phyloP scores from a whole-genome alignment of 768 basidiomycete species.

The Boletus tylopilopsis region DNA sequence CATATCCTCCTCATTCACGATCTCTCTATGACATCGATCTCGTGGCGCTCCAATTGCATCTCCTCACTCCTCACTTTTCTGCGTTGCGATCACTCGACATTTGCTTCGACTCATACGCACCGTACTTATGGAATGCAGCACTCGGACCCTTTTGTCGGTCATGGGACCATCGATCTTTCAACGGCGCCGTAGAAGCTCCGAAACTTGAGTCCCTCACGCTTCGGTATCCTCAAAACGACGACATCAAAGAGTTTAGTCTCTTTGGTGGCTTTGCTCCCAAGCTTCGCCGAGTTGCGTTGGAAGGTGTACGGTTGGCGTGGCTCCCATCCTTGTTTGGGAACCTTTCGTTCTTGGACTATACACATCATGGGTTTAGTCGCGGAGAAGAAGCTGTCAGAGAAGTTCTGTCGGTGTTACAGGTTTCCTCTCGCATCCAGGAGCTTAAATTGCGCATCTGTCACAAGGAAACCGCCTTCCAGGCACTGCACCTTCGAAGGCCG shows the following conservation, averaged over 20 bases:
- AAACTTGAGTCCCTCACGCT: slow-evolving; percentile 54
- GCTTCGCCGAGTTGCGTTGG: slow-evolving; percentile 51
- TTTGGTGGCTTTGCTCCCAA: slow-evolving; percentile 61
- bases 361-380: slow-evolving; percentile 64
- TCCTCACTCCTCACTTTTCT: slow-evolving; percentile 44
- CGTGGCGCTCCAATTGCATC: slow-evolving; percentile 61
- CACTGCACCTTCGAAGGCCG: slow-evolving; percentile 10
- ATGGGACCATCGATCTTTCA: slow-evolving; percentile 20
- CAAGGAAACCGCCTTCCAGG: slow-evolving; percentile 24
- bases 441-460: slow-evolving; percentile 54
- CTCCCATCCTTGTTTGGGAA: slow-evolving; percentile 58
- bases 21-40: slow-evolving; percentile 32
- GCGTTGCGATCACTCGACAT: slow-evolving; percentile 64
- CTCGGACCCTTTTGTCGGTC: slow-evolving; percentile 51
- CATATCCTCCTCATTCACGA: slow-evolving; percentile 26
- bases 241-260: slow-evolving; percentile 60
- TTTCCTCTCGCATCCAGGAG: slow-evolving; percentile 50
- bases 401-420: slow-evolving; percentile 51
- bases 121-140: slow-evolving; percentile 66
- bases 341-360: slow-evolving; percentile 63
- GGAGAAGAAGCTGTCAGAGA: slow-evolving; percentile 56
- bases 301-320: slow-evolving; percentile 64
- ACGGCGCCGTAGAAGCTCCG: slow-evolving; percentile 34
- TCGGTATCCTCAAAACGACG: slow-evolving; percentile 61
- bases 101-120: slow-evolving; percentile 50